Evolutionary conservation across 495 filamentous ascomycete genomes (phyloP), one percentile per base, ranked within the genome.

Genomic region (Aspergillus egyptiacus): DNA sequence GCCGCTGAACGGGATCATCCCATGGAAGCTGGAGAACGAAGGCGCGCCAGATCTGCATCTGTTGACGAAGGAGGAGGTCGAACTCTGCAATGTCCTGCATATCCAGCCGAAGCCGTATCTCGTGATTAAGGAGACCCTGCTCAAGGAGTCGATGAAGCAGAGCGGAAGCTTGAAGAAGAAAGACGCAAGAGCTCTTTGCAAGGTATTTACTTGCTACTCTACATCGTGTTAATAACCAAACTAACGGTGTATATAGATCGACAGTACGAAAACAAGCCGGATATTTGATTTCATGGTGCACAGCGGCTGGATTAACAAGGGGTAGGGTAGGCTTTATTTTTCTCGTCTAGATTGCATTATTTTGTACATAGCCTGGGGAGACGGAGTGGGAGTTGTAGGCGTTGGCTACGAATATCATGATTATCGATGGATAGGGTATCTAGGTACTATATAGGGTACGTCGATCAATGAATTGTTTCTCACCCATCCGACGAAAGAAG

Each of bases 251-350:
- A 23, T 23, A 2, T 37, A 82, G 78, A 81, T 87, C 53, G 83
- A 87, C 65, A 67, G 69, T 20, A 77, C 76, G 14, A 89, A 86
- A 59, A 70, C 74, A 6, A 73, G 75, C 33, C 79, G 85, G 53
- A 81, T 97, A 35, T 96, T 89, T 62, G 93, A 97, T 58, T 98
- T 97, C 64, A 91, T 95, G 70, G 86, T 93, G 24, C 84, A 89
- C 59, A 83, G 81, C 34, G 93, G 93, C 7, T 97, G 93, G 93
- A 86, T 96, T 47, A 82, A 78, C 24, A 94, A 91, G 70, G 75
- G 66, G 11, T 80, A 65, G 54, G 32, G 2, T 33, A 48, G 25
- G 20, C 39, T 57, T 34, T 46, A n/a, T 24, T 53, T 51, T 25
- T 36, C 41, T 35, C 24, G 54, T 57, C 58, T 61, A 61, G 59